These are phyloP conservation scores for Astrothelium macrocarpum DNA, from an alignment of 495 filamentous ascomycete species.

Conservation along the genomic window DNA sequence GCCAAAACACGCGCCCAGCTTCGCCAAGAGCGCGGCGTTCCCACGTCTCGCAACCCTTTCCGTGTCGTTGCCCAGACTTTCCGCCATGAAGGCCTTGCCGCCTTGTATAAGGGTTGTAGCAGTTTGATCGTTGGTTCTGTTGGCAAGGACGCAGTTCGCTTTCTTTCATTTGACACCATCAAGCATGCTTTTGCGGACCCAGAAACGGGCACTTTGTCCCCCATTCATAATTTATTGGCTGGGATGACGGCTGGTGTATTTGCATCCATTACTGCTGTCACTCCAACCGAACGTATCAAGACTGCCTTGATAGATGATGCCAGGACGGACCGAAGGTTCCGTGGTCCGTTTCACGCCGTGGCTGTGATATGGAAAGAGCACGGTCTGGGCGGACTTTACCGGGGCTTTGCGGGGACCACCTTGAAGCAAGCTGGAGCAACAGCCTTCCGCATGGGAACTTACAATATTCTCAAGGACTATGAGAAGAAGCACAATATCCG, in stretches of 20 bases:
- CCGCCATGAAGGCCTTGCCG: slow-evolving; percentile 45
- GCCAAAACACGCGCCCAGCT: slow-evolving; percentile 58
- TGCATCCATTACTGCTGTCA: slow-evolving; percentile 51
- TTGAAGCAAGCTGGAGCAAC: slow-evolving; percentile 60
- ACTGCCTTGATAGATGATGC: slow-evolving; percentile 63
- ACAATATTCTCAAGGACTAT: slow-evolving; percentile 58
- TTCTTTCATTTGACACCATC: slow-evolving; percentile 56
- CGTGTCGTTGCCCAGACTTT: slow-evolving; percentile 41
- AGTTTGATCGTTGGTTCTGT: slow-evolving; percentile 51
- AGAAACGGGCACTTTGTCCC: slow-evolving; percentile 45
- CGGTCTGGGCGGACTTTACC: slow-evolving; percentile 49
- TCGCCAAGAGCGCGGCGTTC: slow-evolving; percentile 35
- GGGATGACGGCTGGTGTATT: slow-evolving; percentile 55
- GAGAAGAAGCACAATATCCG: slow-evolving; percentile 36
- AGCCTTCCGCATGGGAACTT: slow-evolving; percentile 55
- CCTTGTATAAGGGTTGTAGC: slow-evolving; percentile 56
- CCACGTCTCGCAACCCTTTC: slow-evolving; percentile 44
- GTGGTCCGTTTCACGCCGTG: slow-evolving; percentile 43
- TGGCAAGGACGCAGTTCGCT: slow-evolving; percentile 58
- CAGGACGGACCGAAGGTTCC: slow-evolving; percentile 40
- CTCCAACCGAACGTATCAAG: slow-evolving; percentile 58
- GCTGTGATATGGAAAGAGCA: slow-evolving; percentile 39
- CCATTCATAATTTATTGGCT: slow-evolving; percentile 46
- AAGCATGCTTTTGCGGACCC: slow-evolving; percentile 49
- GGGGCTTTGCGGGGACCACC: slow-evolving; percentile 51